phyloP scores from a whole-genome alignment of 176 grass and related monocot genomes.

The Chrysopogon serrulatus region DNA sequence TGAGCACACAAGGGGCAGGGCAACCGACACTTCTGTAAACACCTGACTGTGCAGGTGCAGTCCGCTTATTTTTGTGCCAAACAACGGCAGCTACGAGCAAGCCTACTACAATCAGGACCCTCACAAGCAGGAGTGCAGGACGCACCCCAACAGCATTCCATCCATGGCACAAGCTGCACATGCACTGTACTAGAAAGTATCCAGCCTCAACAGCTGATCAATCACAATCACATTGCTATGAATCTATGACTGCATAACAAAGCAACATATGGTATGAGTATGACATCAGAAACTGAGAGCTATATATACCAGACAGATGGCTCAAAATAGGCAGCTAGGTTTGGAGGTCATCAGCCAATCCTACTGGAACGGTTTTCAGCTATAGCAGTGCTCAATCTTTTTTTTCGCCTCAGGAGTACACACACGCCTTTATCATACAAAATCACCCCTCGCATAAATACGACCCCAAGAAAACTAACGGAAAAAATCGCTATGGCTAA shows the following conservation, averaged over 20 bases:
- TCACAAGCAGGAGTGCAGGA: neutral
- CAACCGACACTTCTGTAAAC: neutral
- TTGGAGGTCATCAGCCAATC: neutral
- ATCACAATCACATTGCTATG: neutral
- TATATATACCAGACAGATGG: neutral
- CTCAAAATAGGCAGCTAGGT: neutral
- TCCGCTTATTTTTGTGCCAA: neutral
- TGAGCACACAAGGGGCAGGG: neutral
- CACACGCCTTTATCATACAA: slow-evolving; percentile 39
- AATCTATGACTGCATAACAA: neutral
- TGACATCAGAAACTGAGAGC: neutral
- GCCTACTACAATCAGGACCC: neutral
- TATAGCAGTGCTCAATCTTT: slow-evolving; percentile 10
- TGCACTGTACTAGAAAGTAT: neutral
- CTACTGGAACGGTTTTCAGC: neutral
- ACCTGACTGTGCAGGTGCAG: neutral
- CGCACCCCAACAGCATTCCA: neutral
- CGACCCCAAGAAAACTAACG: slow-evolving; percentile 9
- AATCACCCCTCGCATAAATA: slow-evolving; percentile 36
- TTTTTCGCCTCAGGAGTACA: slow-evolving; percentile 17
- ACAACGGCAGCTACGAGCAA: neutral
- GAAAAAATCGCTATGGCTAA: slow-evolving; percentile 43
- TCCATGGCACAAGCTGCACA: neutral
- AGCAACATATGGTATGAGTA: neutral
- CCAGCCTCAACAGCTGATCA: slow-evolving; percentile 1